Base-by-base conservation (phyloP, 1,139 yeast genomes). In the Maudiozyma humilis region DNA sequence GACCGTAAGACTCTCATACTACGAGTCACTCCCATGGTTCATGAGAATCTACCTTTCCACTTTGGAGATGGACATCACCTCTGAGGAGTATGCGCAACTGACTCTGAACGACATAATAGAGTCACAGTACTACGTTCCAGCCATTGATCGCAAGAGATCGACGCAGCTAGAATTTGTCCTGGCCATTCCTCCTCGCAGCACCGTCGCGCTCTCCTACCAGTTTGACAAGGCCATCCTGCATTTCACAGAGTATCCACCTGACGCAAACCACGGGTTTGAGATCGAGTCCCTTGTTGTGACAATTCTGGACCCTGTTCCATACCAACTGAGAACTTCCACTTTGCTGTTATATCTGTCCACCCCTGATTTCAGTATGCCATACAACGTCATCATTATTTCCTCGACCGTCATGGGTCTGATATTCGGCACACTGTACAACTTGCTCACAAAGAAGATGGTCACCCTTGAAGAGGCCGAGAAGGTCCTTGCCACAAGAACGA, bases 301-400 rank as follows among this genome's bases (percentile, higher is more conserved):
- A 1, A 75, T 84, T 0, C 50, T 74, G 4, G 52, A 57, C 5
- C 66, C 68, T 2, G 49, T 63, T 1, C 46, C 53, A n/a, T 86
- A 85, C 54, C 75, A 78, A 42, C 62, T 82, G 48, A 73, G 98
- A 57, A 87, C 97, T 0, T 79, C 96, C 1, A 84, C 96, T 37
- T 72, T 89, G 44, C 69, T 93, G 46, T 70, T 93, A 40, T 79
- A 94, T 0, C 72, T 93, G 43, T 96, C 98, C 2, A 93, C 97
- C 0, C 99, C 99, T 0, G 99, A 93, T 68, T 93, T 93, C 64
- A 85, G 95, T 48, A 93, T 93, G 99, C 98, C 98, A 1, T 93
- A 93, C 62, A 93, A 93, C 58, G 99, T 93, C 40, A 91, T 93
- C 48, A 93, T 93, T 40, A 71, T 93, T 51, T 86, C 97, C 0